Evolutionary conservation across 1,284 basidiomycete species (phyloP).

Genomic region (Caloboletus firmus): DNA sequence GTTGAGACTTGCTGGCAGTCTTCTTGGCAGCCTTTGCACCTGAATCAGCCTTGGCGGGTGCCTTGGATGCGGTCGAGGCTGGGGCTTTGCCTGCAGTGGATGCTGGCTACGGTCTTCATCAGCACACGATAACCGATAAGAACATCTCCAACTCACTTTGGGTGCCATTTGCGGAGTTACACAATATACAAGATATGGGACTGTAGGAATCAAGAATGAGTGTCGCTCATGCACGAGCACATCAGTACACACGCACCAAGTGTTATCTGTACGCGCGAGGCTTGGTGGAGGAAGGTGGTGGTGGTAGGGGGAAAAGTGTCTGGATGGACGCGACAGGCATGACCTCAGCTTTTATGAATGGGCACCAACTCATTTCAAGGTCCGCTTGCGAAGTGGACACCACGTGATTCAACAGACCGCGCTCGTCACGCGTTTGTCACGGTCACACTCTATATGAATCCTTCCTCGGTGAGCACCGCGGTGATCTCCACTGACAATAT

Average conservation of each 20-base stretch:
- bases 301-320: slow-evolving; percentile 32
- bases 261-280: slow-evolving; percentile 16
- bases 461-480: neutral
- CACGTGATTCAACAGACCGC: slow-evolving; percentile 39
- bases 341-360: slow-evolving; percentile 37
- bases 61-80: slow-evolving; percentile 75
- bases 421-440: slow-evolving; percentile 35
- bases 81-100: slow-evolving; percentile 81
- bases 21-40: slow-evolving; percentile 85
- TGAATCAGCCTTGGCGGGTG: slow-evolving; percentile 73
- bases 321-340: slow-evolving; percentile 30
- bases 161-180: slow-evolving; percentile 35
- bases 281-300: slow-evolving; percentile 25
- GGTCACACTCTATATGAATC: slow-evolving; percentile 21
- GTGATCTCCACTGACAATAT: neutral
- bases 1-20: slow-evolving; percentile 66
- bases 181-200: slow-evolving; percentile 35
- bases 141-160: slow-evolving; percentile 23
- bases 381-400: slow-evolving; percentile 27
- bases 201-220: slow-evolving; percentile 22
- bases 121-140: slow-evolving; percentile 17
- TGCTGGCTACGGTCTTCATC: slow-evolving; percentile 52
- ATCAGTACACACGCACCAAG: slow-evolving; percentile 26
- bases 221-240: slow-evolving; percentile 2
- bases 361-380: slow-evolving; percentile 34